phyloP scores from a whole-genome alignment of 2,329 filamentous ascomycete genomes.

The Hawksworthiomyces lignivorus region DNA sequence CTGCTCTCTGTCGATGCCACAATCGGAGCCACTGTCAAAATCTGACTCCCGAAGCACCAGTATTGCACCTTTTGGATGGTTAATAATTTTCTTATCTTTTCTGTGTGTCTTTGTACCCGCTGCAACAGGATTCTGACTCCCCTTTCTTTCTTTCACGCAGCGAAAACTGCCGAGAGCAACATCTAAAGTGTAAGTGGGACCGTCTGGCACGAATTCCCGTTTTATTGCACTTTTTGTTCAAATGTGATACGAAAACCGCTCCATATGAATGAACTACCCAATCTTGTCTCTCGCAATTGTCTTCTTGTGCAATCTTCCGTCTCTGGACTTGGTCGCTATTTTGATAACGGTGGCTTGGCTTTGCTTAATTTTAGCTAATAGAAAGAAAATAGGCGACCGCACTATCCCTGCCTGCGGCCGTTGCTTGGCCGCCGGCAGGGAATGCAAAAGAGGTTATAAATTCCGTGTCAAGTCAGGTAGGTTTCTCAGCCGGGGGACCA shows the following conservation, averaged over 20 bases:
- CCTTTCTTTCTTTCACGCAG: constrained; percentile 19
- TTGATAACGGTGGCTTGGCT: too few species aligned
- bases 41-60: too few species aligned
- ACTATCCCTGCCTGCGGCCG: constrained; percentile 26
- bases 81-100: not conserved
- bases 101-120: not conserved
- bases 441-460: constrained; percentile 25
- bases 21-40: too few species aligned
- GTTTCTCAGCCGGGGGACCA: too few species aligned
- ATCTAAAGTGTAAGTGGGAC: constrained; percentile 37
- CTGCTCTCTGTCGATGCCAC: too few species aligned
- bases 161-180: constrained; percentile 39
- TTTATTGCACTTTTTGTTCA: too few species aligned
- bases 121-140: not conserved
- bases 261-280: not conserved
- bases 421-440: constrained; percentile 19
- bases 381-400: constrained; percentile 29
- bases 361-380: too few species aligned
- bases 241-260: too few species aligned
- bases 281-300: not conserved
- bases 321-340: not conserved
- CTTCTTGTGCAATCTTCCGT: not conserved
- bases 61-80: constrained; percentile 11
- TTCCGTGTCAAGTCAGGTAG: constrained; percentile 23
- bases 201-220: too few species aligned